These are phyloP conservation scores for Teunomyces pallodes DNA, from an alignment of 805 yeast genomes.

Conservation along the genomic window DNA sequence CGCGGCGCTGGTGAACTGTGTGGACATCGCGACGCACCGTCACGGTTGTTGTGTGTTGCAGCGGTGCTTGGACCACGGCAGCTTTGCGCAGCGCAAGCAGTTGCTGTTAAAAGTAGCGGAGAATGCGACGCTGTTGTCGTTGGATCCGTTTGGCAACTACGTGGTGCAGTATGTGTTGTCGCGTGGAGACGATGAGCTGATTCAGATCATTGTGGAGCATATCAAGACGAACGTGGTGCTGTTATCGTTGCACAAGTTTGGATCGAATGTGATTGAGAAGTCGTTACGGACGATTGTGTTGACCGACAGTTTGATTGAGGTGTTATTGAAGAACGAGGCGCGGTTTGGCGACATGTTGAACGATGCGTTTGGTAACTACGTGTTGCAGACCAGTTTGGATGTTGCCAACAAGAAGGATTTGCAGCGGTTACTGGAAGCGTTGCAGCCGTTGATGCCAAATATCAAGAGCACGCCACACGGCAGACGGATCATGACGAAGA, in stretches of 20 bases:
- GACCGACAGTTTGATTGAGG: slow-evolving; percentile 44
- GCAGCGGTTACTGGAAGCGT: slow-evolving; percentile 50
- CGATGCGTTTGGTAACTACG: slow-evolving; percentile 61
- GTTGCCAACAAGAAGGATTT: slow-evolving; percentile 53
- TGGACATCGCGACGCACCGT: slow-evolving; percentile 87
- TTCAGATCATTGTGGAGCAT: slow-evolving; percentile 33
- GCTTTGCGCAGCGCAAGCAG: slow-evolving; percentile 61
- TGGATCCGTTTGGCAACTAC: slow-evolving; percentile 96
- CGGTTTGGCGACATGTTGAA: slow-evolving; percentile 46
- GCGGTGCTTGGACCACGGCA: slow-evolving; percentile 90
- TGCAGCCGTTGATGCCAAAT: slow-evolving; percentile 74
- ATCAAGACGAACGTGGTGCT: slow-evolving; percentile 37
- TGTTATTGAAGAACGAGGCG: slow-evolving; percentile 35
- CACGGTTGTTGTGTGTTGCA: slow-evolving; percentile 89
- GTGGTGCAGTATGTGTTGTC: slow-evolving; percentile 89
- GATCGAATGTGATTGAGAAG: slow-evolving; percentile 45
- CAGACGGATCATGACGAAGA: slow-evolving; percentile 80
- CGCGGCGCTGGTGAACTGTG: slow-evolving; percentile 70
- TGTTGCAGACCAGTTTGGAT: slow-evolving; percentile 56
- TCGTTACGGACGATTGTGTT: slow-evolving; percentile 47
- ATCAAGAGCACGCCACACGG: slow-evolving; percentile 94
- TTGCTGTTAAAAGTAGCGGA: slow-evolving; percentile 67
- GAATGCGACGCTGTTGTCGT: slow-evolving; percentile 65
- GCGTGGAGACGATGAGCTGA: slow-evolving; percentile 40
- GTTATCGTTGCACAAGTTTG: slow-evolving; percentile 58